Evolutionary conservation across 2,329 filamentous ascomycete species (phyloP).

Genomic region (Fusarium gaditjirri): DNA sequence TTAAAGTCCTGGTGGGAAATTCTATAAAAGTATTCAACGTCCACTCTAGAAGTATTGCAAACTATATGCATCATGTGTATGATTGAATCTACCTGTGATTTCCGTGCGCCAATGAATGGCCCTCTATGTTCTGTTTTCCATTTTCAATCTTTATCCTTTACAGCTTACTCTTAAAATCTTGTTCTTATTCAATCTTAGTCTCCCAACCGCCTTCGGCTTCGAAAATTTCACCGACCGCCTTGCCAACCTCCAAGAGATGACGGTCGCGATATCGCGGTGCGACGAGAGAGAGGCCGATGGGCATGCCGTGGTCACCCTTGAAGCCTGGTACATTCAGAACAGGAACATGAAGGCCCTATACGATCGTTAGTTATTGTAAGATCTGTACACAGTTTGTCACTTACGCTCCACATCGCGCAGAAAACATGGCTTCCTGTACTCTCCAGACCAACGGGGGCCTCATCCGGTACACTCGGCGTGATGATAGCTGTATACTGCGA

Average conservation of each 20-base stretch:
- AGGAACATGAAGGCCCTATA: slow-evolving; percentile 65
- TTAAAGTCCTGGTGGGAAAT: slow-evolving; percentile 12
- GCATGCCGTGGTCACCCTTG: slow-evolving; percentile 61
- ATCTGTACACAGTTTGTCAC: slow-evolving; percentile 24
- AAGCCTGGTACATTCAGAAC: slow-evolving; percentile 74
- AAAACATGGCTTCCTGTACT: slow-evolving; percentile 67
- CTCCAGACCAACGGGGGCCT: slow-evolving; percentile 65
- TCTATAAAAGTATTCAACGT: slow-evolving; percentile 34
- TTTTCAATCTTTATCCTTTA: neutral
- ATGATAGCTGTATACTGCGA: slow-evolving; percentile 65
- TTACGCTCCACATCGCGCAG: slow-evolving; percentile 64
- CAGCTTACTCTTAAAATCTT: neutral
- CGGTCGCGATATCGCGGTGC: slow-evolving; percentile 59
- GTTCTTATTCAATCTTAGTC: slow-evolving; percentile 12
- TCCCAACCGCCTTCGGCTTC: slow-evolving; percentile 46
- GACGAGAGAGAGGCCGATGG: slow-evolving; percentile 67
- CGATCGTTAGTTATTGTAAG: neutral
- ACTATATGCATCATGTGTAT: neutral
- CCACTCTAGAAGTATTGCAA: neutral
- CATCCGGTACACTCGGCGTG: slow-evolving; percentile 68
- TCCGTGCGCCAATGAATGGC: slow-evolving; percentile 5
- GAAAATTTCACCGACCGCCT: slow-evolving; percentile 51
- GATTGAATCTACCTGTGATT: slow-evolving; percentile 1
- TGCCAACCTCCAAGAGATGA: slow-evolving; percentile 56
- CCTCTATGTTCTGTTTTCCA: neutral